Percentiles rank a stretch among this genome's conserved stretches.
Evolutionary conservation across 768 basidiomycete genomes (phyloP).

Genomic region (Lentinus brumalis): DNA sequence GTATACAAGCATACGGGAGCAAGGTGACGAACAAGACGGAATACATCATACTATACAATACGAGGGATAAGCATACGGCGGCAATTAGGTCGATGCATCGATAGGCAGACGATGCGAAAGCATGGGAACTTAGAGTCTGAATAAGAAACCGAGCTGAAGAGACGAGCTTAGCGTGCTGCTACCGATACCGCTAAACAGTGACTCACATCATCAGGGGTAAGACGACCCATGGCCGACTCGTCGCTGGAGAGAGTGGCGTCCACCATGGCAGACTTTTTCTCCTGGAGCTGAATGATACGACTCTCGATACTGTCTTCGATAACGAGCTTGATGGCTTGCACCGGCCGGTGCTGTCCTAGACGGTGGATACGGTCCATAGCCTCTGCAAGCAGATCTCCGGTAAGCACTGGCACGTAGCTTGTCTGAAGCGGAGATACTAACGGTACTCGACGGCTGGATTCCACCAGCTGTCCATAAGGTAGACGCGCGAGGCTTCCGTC

Average conservation of each 20-base stretch:
- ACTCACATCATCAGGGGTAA: slow-evolving; percentile 77
- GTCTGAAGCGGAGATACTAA: slow-evolving; percentile 40
- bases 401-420: not conserved
- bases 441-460: slow-evolving; percentile 95
- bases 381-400: slow-evolving; percentile 47
- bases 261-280: slow-evolving; percentile 96
- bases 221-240: slow-evolving; percentile 89
- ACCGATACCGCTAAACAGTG: not conserved
- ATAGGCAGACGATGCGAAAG: not conserved
- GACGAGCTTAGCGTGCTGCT: not conserved
- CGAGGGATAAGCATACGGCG: too few relatives aligned
- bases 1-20: too few relatives aligned
- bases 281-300: slow-evolving; percentile 95
- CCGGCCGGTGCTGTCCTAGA: slow-evolving; percentile 91
- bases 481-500: slow-evolving; percentile 90
- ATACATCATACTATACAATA: too few relatives aligned
- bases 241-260: slow-evolving; percentile 84
- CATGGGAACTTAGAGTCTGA: slow-evolving; percentile 41
- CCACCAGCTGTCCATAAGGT: slow-evolving; percentile 99
- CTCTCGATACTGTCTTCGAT: slow-evolving; percentile 97
- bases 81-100: too few relatives aligned
- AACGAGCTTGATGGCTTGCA: slow-evolving; percentile 91
- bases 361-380: slow-evolving; percentile 98
- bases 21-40: too few relatives aligned
- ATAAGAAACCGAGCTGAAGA: slow-evolving; percentile 56